Conservation (phyloP, 1,284 basidiomycete species). For the Paramarasmius palmivorus region DNA sequence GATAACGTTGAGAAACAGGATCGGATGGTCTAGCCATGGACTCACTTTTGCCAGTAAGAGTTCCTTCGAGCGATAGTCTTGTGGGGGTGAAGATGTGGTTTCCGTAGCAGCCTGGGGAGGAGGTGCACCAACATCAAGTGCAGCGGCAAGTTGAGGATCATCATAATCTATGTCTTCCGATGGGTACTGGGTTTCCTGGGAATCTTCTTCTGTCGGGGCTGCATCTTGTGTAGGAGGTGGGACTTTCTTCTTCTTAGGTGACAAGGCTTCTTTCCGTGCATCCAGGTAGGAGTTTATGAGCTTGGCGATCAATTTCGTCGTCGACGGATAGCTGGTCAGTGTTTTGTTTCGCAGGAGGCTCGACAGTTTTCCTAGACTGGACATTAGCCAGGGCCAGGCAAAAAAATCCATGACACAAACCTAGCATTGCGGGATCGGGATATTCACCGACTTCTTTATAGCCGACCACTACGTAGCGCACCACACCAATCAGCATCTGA, state of each 20-base stretch:
- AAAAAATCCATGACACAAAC: constrained; percentile 24
- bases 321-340: constrained; percentile 30
- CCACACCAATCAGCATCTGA: constrained; percentile 59
- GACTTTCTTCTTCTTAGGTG: too few relatives aligned
- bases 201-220: constrained; percentile 33
- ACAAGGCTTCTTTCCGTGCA: constrained; percentile 53
- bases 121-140: constrained; percentile 43
- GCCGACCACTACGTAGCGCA: constrained; percentile 62
- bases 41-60: constrained; percentile 3
- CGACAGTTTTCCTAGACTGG: constrained; percentile 20
- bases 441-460: constrained; percentile 49
- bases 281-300: constrained; percentile 70
- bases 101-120: too few relatives aligned
- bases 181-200: constrained; percentile 77
- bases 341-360: constrained; percentile 7
- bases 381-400: not conserved
- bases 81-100: too few relatives aligned
- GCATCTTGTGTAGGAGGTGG: constrained; percentile 32
- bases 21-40: not conserved
- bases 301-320: constrained; percentile 57
- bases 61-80: not conserved
- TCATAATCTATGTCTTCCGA: constrained; percentile 57
- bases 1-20: too few relatives aligned
- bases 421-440: constrained; percentile 65
- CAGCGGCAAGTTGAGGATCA: constrained; percentile 57